A percentile compares a stretch with the other conserved stretches of the same genome.
Conservation (phyloP, 768 basidiomycete genomes). For the Tephrocybe sp. region DNA sequence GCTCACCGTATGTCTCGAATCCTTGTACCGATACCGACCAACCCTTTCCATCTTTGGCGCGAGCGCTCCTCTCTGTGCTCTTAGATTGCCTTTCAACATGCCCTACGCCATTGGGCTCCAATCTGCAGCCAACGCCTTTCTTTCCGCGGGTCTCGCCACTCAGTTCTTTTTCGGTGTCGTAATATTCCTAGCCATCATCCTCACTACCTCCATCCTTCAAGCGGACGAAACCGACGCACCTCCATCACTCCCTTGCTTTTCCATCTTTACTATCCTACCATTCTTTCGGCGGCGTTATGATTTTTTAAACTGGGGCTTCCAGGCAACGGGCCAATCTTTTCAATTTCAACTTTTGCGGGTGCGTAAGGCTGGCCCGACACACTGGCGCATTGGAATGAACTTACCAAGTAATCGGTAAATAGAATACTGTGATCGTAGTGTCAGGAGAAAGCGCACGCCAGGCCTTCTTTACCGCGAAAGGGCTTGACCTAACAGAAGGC, state of each 20-base stretch:
- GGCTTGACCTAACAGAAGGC: conserved; percentile 75
- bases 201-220: conserved; percentile 44
- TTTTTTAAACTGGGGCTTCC: conserved; percentile 73
- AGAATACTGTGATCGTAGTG: conserved; percentile 76
- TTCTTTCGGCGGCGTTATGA: conserved; percentile 74
- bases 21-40: conserved; percentile 16
- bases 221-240: conserved; percentile 54
- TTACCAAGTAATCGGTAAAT: not conserved
- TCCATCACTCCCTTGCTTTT: conserved; percentile 55
- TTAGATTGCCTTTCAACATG: conserved; percentile 33
- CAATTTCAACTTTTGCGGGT: conserved; percentile 71
- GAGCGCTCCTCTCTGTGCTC: conserved; percentile 27
- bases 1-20: conserved; percentile 30
- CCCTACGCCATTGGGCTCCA: conserved; percentile 52
- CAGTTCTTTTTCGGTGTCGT: conserved; percentile 50
- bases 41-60: conserved; percentile 22
- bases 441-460: conserved; percentile 72
- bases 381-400: not conserved
- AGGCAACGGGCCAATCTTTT: conserved; percentile 65
- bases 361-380: conserved; percentile 25
- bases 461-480: conserved; percentile 68
- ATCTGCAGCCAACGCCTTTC: conserved; percentile 47
- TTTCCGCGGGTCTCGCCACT: conserved; percentile 49
- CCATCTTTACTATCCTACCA: conserved; percentile 57
- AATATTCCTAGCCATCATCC: conserved; percentile 45